Conservation (phyloP, 208 protist genomes). For the Trypanosoma melophagium region DNA sequence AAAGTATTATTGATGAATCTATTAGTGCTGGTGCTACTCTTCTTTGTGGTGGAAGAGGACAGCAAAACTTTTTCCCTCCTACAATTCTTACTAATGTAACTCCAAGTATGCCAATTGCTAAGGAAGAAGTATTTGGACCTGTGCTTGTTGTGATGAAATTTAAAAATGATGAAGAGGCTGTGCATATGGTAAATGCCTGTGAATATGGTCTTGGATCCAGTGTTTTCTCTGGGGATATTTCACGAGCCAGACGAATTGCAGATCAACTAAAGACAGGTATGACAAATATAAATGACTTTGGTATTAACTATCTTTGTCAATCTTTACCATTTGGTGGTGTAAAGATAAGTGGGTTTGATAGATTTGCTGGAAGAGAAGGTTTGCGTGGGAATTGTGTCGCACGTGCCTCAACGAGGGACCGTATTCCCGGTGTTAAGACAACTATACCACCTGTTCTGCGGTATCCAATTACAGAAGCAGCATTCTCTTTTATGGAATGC, state of each 20-base stretch:
- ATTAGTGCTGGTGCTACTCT: slow-evolving; percentile 86
- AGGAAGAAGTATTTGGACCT: slow-evolving; percentile 95
- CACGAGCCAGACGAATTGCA: slow-evolving; percentile 82
- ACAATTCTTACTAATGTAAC: slow-evolving; percentile 92
- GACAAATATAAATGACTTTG: slow-evolving; percentile 94
- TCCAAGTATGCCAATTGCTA: slow-evolving; percentile 82
- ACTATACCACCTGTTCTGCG: slow-evolving; percentile 77
- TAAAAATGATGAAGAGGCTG: slow-evolving; percentile 80
- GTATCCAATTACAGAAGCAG: slow-evolving; percentile 72
- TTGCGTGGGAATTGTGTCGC: slow-evolving; percentile 91
- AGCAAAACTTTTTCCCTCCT: slow-evolving; percentile 80
- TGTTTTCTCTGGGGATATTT: slow-evolving; percentile 83
- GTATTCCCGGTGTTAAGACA: slow-evolving; percentile 87
- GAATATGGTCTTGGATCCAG: slow-evolving; percentile 90
- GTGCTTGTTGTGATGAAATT: slow-evolving; percentile 91
- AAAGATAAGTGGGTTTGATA: slow-evolving; percentile 95
- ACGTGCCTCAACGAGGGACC: slow-evolving; percentile 78
- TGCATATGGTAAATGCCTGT: slow-evolving; percentile 87
- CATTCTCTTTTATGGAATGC: slow-evolving; percentile 84
- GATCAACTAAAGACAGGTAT: slow-evolving; percentile 85
- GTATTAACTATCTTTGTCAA: slow-evolving; percentile 95
- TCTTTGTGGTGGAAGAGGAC: slow-evolving; percentile 79
- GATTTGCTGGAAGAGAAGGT: slow-evolving; percentile 93
- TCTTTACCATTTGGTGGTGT: slow-evolving; percentile 95
- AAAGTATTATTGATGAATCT: slow-evolving; percentile 89